Conservation (phyloP, 441 rosid genomes). For the Dalechampia spathulata region DNA sequence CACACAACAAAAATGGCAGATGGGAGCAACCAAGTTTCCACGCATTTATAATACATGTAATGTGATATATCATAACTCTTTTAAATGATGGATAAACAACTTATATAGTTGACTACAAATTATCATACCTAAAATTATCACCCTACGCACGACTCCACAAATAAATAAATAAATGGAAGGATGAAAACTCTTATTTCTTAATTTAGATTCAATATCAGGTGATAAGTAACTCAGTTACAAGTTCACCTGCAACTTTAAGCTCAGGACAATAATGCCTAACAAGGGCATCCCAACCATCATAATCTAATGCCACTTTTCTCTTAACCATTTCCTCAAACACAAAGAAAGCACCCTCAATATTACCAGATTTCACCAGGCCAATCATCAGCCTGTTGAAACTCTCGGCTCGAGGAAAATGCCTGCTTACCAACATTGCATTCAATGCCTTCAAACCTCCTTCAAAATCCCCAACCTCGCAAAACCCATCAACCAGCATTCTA, state of each 20-base stretch:
- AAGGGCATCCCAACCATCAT: slow-evolving; percentile 45
- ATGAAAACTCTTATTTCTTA: too few species aligned
- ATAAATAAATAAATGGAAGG: too few species aligned
- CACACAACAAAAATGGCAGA: too few species aligned
- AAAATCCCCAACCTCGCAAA: slow-evolving; percentile 50
- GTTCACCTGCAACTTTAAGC: slow-evolving; percentile 22
- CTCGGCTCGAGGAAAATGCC: slow-evolving; percentile 52
- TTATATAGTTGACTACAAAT: too few species aligned
- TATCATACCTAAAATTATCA: too few species aligned
- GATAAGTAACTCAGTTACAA: slow-evolving; percentile 39
- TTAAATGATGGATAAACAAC: too few species aligned
- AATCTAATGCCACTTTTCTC: slow-evolving; percentile 44
- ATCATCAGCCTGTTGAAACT: slow-evolving; percentile 37
- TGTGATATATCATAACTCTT: too few species aligned
- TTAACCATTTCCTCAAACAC: slow-evolving; percentile 70
- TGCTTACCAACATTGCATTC: slow-evolving; percentile 56
- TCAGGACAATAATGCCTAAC: slow-evolving; percentile 31
- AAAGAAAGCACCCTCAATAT: slow-evolving; percentile 49
- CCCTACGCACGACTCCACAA: too few species aligned
- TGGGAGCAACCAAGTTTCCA: too few species aligned
- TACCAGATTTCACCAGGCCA: slow-evolving; percentile 52
- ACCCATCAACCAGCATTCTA: slow-evolving; percentile 76
- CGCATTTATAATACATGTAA: too few species aligned
- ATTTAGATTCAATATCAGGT: too few species aligned
- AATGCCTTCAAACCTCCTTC: slow-evolving; percentile 65